A percentile compares a stretch with the other conserved stretches of the same genome.
Conservation (phyloP, 768 basidiomycete species). For the Favolaschia claudopus region DNA sequence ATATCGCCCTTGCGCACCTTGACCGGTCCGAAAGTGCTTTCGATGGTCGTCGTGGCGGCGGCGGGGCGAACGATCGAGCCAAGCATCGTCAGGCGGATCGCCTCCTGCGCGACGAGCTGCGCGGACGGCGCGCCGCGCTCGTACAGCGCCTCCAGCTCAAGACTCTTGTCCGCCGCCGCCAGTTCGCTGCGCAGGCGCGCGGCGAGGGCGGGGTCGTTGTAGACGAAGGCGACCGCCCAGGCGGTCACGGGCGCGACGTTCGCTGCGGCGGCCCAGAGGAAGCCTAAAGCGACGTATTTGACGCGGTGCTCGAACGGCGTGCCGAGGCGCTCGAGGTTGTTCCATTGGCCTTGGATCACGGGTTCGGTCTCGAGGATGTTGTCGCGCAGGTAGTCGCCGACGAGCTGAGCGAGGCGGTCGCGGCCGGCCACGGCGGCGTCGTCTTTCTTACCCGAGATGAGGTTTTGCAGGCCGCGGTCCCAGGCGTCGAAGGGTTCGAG, state of each 20-base stretch:
- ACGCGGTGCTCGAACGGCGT: neutral
- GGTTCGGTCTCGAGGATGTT: neutral
- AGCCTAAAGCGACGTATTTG: neutral
- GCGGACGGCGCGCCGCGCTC: neutral
- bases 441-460: neutral
- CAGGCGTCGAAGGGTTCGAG: neutral
- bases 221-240: neutral
- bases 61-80: neutral
- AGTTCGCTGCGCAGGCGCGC: neutral
- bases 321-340: neutral
- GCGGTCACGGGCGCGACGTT: neutral
- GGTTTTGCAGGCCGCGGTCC: neutral
- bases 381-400: neutral
- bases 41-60: neutral
- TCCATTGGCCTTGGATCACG: neutral
- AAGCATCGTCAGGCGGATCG: neutral
- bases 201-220: neutral
- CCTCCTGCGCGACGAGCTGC: neutral
- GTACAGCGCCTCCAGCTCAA: neutral
- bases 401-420: neutral
- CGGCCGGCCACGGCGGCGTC: neutral
- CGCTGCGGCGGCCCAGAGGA: neutral
- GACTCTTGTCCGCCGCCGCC: neutral
- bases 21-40: neutral
- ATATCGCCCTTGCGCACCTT: neutral